Conservation (phyloP, 495 filamentous ascomycete genomes). For the Lophium mytilinum region DNA sequence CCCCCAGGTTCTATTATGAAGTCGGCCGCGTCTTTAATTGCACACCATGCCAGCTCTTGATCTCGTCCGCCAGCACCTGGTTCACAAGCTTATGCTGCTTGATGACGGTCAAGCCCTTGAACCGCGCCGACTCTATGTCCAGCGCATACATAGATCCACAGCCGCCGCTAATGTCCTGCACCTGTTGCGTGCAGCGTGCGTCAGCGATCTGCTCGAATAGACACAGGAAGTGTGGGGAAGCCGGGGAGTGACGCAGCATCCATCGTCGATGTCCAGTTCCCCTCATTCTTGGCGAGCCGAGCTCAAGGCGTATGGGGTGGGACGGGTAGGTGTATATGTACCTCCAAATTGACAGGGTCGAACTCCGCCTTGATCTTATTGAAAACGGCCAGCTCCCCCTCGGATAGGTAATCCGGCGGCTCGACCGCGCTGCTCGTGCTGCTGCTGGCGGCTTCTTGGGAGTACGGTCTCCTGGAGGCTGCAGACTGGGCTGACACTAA, state of each 20-base stretch:
- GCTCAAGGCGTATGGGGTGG: background rate
- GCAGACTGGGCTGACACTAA: background rate
- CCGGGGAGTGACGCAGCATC: background rate
- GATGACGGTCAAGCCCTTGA: conserved; percentile 56
- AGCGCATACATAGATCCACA: conserved; percentile 75
- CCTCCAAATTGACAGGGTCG: conserved; percentile 38
- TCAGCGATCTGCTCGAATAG: conserved; percentile 7
- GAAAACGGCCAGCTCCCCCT: conserved; percentile 42
- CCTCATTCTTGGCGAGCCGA: background rate
- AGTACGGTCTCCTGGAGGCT: conserved; percentile 2
- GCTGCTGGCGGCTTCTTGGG: background rate
- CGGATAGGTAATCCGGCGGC: conserved; percentile 43
- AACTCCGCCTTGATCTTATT: conserved; percentile 39
- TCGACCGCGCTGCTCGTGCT: conserved; percentile 1
- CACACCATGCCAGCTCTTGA: conserved; percentile 69
- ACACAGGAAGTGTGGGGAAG: background rate
- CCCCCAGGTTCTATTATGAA: background rate
- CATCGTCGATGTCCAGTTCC: background rate
- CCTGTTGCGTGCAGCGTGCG: conserved; percentile 27
- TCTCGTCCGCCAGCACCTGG: conserved; percentile 54
- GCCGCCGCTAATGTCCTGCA: conserved; percentile 71
- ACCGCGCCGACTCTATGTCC: conserved; percentile 56
- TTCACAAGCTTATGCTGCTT: conserved; percentile 70
- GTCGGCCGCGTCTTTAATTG: conserved; percentile 51
- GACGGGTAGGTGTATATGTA: conserved; percentile 22